Base-by-base conservation (phyloP, 148 eudicot species). In the Nyssa sinensis region DNA sequence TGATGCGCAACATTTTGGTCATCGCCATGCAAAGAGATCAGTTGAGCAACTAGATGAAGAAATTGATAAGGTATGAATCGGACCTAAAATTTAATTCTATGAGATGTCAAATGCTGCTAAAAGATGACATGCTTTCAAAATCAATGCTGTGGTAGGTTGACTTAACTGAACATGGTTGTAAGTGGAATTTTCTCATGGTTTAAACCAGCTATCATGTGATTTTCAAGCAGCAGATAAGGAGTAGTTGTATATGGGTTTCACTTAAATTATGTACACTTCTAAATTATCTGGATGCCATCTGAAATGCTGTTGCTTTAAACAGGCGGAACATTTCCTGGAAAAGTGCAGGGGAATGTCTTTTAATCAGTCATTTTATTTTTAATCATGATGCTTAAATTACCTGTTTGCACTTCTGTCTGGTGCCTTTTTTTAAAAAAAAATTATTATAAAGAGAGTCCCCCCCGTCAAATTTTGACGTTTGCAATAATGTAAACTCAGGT, bases 1-100 rank as follows among this genome's bases (percentile, higher is more conserved):
- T 75, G 94, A 93, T 55, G 88, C 85, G 64, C 97, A 95, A 75
- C 98, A 95, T 86, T 95, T 95, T 85, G 99, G 99, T 47, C 94
- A 85, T 44, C 89, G 88, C 73, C 99, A 95, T 84, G 99, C 99
- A 29, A 87, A 89, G 88, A 86, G 72, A 86, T 95, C 99, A 39
- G 92, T 86, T 76, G 93, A 93, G 6, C 80, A 80, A 55, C 77
- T 95, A 79, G 86, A 89, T 64, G 98, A 91, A 75, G 97, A 89
- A 81, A 86, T 95, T 69, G 82, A 93, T 41, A 90, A 92, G 94
- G 99, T 93, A 81, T 24, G 29, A 14, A 35, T 75, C 51, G 16
- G 37, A 25, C 75, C 47, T 24, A n/a, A 72, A 66, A 35, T 32
- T 3, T 67, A 41, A 23, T 41, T 3, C 8, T 55, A 55, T 21